Conservation (phyloP, 2,329 filamentous ascomycete species). For the Hypoxylon sp. region DNA sequence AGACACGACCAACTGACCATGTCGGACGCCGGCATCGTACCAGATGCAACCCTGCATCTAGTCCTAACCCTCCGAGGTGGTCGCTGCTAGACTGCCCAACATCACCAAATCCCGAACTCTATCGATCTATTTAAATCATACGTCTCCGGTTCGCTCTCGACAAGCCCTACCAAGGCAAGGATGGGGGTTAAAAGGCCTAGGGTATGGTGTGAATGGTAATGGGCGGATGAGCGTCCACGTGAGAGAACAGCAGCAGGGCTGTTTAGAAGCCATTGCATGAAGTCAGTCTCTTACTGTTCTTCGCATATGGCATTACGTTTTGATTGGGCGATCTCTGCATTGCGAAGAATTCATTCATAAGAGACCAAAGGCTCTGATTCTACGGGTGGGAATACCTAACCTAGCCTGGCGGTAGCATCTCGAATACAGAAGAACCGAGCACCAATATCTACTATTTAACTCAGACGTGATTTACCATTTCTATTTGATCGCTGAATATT, state of each 20-base stretch:
- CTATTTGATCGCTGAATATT: too few species aligned
- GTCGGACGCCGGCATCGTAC: constrained; percentile 86
- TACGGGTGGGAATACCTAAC: background rate
- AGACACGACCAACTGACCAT: constrained; percentile 97
- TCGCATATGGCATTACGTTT: background rate
- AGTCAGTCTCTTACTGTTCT: background rate
- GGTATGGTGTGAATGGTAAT: too few species aligned
- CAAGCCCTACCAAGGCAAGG: too few species aligned
- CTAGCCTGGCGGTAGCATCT: background rate
- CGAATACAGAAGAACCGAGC: background rate
- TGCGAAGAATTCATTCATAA: constrained; percentile 2
- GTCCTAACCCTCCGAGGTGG: constrained; percentile 94
- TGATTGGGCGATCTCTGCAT: too few species aligned
- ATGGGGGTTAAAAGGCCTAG: too few species aligned
- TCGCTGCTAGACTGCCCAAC: constrained; percentile 25
- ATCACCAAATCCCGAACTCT: background rate
- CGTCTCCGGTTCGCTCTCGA: too few species aligned
- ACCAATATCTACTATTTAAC: too few species aligned
- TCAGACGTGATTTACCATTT: background rate
- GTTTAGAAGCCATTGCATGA: too few species aligned
- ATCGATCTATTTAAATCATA: too few species aligned
- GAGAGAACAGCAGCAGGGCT: too few species aligned
- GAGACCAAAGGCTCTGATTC: too few species aligned
- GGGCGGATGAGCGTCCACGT: too few species aligned
- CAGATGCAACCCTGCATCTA: constrained; percentile 91